Evolutionary conservation across 2,329 filamentous ascomycete genomes (phyloP).

Genomic region (Colletotrichum sansevieriae): DNA sequence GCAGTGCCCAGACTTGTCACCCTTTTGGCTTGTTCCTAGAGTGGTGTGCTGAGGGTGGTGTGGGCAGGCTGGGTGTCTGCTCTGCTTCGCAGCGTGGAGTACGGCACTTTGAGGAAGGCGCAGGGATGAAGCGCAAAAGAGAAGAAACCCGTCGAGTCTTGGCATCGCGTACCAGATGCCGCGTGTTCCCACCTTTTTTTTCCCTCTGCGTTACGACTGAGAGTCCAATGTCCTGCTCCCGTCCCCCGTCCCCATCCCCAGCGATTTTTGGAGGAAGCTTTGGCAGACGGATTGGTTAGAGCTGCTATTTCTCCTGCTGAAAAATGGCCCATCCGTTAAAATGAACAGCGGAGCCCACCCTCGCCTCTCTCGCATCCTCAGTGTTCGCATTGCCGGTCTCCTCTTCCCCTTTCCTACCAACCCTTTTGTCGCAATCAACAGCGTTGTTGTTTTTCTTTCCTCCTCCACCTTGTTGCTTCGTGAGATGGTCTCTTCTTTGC

Average conservation of each 20-base stretch:
- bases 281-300: neutral
- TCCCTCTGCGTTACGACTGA: constrained; percentile 2
- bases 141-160: constrained; percentile 39
- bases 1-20: constrained; percentile 1
- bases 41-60: too few species aligned
- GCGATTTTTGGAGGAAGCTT: neutral
- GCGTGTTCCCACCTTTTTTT: constrained; percentile 31
- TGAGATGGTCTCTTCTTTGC: neutral
- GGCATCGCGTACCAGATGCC: constrained; percentile 31
- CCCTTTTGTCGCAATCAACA: constrained; percentile 13
- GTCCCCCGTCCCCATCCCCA: neutral
- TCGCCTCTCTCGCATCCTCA: neutral
- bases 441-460: neutral
- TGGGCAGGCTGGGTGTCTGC: too few species aligned
- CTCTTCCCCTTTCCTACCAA: neutral
- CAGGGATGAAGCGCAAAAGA: constrained; percentile 34
- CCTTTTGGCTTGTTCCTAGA: constrained; percentile 8
- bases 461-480: neutral
- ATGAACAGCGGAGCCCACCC: constrained; percentile 36
- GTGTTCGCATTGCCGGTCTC: neutral
- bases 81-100: too few species aligned
- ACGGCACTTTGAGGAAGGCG: neutral
- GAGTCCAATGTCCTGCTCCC: neutral
- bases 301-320: neutral
- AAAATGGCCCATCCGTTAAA: constrained; percentile 36